A percentile compares a stretch with the other conserved stretches of the same genome.
phyloP scores from a whole-genome alignment of 2,329 filamentous ascomycete genomes.

The Camillea tinctor region DNA sequence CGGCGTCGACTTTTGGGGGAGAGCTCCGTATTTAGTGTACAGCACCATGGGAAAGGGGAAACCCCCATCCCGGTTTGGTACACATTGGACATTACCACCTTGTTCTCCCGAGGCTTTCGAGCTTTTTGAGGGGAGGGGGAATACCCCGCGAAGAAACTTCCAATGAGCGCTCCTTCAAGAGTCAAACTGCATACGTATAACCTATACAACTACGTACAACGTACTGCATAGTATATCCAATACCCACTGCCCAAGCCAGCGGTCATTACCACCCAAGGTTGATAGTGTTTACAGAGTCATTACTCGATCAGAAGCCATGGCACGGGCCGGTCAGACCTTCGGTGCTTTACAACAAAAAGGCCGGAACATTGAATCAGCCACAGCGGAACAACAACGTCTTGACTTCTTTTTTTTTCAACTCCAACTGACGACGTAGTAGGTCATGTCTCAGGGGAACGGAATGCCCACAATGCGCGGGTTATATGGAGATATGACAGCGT shows the following conservation, averaged over 20 bases:
- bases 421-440: no score
- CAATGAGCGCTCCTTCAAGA: background rate
- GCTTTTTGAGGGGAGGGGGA: no score
- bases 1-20: no score
- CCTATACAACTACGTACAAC: slow-evolving; percentile 8
- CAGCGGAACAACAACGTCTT: slow-evolving; percentile 16
- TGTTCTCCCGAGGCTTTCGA: background rate
- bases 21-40: no score
- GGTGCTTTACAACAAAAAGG: slow-evolving; percentile 27
- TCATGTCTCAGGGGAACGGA: background rate
- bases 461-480: background rate
- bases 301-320: slow-evolving; percentile 21
- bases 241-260: no score
- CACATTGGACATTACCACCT: background rate
- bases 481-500: background rate
- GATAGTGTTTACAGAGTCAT: slow-evolving; percentile 23
- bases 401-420: no score
- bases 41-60: background rate
- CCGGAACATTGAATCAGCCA: slow-evolving; percentile 27
- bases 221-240: no score
- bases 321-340: slow-evolving; percentile 30
- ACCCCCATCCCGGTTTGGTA: background rate
- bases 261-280: slow-evolving; percentile 11
- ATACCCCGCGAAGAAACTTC: background rate
- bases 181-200: slow-evolving; percentile 13